A percentile compares a stretch with the other conserved stretches of the same genome.
These are phyloP conservation scores for Ceratocystis alfenasii DNA, from an alignment of 2,329 filamentous ascomycete genomes.

Conservation along the genomic window DNA sequence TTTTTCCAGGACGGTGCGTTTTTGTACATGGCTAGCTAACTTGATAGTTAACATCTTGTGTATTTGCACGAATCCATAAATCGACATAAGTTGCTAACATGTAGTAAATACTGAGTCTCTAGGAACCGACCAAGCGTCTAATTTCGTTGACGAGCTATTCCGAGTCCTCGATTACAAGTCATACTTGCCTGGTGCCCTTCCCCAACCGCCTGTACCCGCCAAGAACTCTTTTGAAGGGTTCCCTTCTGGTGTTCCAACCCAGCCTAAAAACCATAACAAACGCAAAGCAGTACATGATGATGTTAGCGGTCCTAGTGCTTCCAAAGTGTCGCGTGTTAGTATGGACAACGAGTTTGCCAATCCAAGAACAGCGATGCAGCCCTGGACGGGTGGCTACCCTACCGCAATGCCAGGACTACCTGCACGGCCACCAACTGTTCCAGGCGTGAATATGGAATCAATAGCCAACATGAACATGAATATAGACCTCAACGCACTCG, in stretches of 20 bases:
- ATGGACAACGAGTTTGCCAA: conserved; percentile 11
- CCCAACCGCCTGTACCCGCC: conserved; percentile 26
- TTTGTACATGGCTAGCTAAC: background rate
- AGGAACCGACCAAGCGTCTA: conserved; percentile 11
- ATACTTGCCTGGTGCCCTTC: conserved; percentile 39
- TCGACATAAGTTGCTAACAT: conserved; percentile 19
- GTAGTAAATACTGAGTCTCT: background rate
- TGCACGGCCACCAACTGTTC: background rate
- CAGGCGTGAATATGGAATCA: background rate
- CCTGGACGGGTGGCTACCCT: conserved; percentile 10
- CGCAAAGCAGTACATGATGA: conserved; percentile 15
- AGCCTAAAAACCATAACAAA: conserved; percentile 14
- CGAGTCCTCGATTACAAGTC: conserved; percentile 44
- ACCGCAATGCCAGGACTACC: background rate
- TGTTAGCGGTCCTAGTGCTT: background rate
- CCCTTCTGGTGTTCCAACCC: conserved; percentile 14
- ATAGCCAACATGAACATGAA: conserved; percentile 12
- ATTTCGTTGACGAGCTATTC: conserved; percentile 46
- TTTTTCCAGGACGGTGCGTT: conserved; percentile 53
- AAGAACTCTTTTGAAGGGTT: background rate
- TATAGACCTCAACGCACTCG: conserved; percentile 17
- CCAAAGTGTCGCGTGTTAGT: conserved; percentile 9
- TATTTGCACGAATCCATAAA: background rate
- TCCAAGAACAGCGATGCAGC: conserved; percentile 6
- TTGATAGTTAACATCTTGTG: conserved; percentile 32